Conservation (phyloP, 2,329 filamentous ascomycete species). For the Lomentospora prolificans region DNA sequence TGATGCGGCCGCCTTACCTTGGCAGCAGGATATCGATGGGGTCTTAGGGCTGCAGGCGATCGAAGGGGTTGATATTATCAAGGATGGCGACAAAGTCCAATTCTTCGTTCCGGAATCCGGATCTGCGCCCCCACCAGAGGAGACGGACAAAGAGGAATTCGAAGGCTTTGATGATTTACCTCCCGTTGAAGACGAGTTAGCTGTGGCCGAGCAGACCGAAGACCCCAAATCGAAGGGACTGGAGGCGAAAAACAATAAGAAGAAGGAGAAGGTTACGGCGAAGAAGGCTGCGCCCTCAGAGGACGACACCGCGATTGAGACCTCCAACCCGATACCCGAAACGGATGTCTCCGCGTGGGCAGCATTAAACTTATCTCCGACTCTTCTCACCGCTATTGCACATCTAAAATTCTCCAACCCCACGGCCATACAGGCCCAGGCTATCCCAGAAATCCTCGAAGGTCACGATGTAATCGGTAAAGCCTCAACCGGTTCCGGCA, state of each 20-base stretch:
- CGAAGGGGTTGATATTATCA: constrained; percentile 79
- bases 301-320: constrained; percentile 30
- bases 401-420: constrained; percentile 72
- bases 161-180: constrained; percentile 50
- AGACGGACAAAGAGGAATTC: constrained; percentile 45
- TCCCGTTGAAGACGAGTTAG: constrained; percentile 22
- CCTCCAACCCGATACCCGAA: constrained; percentile 41
- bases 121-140: constrained; percentile 11
- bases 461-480: constrained; percentile 93
- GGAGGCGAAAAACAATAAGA: constrained; percentile 19
- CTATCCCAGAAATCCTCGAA: constrained; percentile 72
- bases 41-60: constrained; percentile 91
- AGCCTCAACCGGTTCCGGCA: constrained; percentile 90
- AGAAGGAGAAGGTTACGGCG: constrained; percentile 22
- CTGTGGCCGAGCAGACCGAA: constrained; percentile 16
- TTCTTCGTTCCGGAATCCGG: constrained; percentile 36
- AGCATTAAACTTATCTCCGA: constrained; percentile 60
- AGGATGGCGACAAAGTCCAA: constrained; percentile 46
- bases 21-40: constrained; percentile 78
- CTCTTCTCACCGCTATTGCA: constrained; percentile 63
- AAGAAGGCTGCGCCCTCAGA: constrained; percentile 13
- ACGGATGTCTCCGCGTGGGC: constrained; percentile 71
- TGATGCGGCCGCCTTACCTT: constrained; percentile 39
- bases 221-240: constrained; percentile 20
- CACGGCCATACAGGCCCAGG: constrained; percentile 67